phyloP scores from a whole-genome alignment of 1,284 basidiomycete genomes.

The Stereum hirsutum region DNA sequence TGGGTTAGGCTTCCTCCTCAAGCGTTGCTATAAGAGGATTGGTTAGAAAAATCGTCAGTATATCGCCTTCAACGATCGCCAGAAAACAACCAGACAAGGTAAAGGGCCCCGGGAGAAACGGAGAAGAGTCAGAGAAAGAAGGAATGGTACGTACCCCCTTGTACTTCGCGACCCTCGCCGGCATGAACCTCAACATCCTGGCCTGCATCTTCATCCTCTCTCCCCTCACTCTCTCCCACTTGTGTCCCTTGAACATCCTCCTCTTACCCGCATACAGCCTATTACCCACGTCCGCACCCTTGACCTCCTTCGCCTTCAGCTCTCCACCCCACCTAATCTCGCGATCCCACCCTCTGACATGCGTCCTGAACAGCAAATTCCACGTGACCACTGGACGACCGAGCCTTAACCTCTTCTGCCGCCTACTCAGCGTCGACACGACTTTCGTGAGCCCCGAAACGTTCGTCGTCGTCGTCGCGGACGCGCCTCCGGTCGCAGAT shows the following conservation, averaged over 20 bases:
- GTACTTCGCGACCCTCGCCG: slow-evolving; percentile 49
- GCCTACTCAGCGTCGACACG: not conserved
- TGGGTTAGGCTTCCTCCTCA: too few relatives aligned
- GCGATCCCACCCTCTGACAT: too few relatives aligned
- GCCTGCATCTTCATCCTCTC: slow-evolving; percentile 34
- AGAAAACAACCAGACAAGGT: too few relatives aligned
- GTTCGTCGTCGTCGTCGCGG: not conserved
- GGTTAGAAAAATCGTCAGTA: too few relatives aligned
- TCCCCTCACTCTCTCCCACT: slow-evolving; percentile 55
- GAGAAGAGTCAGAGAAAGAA: not conserved
- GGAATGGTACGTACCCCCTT: slow-evolving; percentile 39
- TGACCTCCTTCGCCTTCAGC: slow-evolving; percentile 1
- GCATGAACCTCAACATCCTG: slow-evolving; percentile 60
- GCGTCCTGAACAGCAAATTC: too few relatives aligned
- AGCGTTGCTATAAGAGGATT: too few relatives aligned
- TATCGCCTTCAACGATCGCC: too few relatives aligned
- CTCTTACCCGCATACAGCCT: slow-evolving; percentile 62
- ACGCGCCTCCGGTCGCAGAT: not conserved
- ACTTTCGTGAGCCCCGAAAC: not conserved
- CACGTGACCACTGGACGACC: too few relatives aligned
- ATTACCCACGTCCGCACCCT: slow-evolving; percentile 10
- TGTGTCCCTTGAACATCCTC: slow-evolving; percentile 83
- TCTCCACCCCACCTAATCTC: not conserved
- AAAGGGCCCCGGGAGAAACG: not conserved
- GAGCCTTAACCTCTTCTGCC: too few relatives aligned